Base-by-base conservation (phyloP, 176 grass and related monocot species). In the Carex pumila region DNA sequence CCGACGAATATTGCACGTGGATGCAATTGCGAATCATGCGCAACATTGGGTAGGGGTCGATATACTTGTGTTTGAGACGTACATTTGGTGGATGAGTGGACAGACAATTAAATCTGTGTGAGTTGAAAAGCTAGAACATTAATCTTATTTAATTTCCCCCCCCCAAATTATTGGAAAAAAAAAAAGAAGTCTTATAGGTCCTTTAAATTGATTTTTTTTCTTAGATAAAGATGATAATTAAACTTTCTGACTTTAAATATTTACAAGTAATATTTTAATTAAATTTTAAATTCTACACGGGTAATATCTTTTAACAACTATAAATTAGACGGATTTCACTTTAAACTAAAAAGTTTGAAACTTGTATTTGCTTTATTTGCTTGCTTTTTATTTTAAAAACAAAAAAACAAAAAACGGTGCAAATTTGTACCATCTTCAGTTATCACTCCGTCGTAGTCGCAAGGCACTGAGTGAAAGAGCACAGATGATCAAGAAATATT, bases 71-170 rank as follows among this genome's bases (percentile, higher is more conserved):
- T 97, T 97, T 60, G 90, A 92, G 50, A 90, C 84, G 66, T 93
- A 93, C 72, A 81, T 91, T 3, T 97, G 91, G 94, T 97, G 94
- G 94, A 93, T 90, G 89, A 91, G 34, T 49, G 89, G 89, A 3
- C 76, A 88, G 56, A 85, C 66, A 43, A 97, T 97, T 68, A 94
- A 97, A 71, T 60, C 86, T 12, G 66, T 88, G 91, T 97, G 64
- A 92, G 92, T 64, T 60, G 69, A 50, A 43, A 41, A 80, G 45
- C 68, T 32, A 55, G 12, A 77, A 30, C 49, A 77, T 25, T 25
- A 31, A 31, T 32, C 31, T 77, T 73, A 2, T 29, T 77, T 1
- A 32, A 2, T 55, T 6, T 32, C 4, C 31, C 56, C 1, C 14
- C 11, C 9, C 59, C 52, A 56, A 56, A 32, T 77, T 56, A 21